A percentile compares a stretch with the other conserved stretches of the same genome.
phyloP scores from a whole-genome alignment of 208 protist genomes.

The Acanthamoeba culbertsoni region DNA sequence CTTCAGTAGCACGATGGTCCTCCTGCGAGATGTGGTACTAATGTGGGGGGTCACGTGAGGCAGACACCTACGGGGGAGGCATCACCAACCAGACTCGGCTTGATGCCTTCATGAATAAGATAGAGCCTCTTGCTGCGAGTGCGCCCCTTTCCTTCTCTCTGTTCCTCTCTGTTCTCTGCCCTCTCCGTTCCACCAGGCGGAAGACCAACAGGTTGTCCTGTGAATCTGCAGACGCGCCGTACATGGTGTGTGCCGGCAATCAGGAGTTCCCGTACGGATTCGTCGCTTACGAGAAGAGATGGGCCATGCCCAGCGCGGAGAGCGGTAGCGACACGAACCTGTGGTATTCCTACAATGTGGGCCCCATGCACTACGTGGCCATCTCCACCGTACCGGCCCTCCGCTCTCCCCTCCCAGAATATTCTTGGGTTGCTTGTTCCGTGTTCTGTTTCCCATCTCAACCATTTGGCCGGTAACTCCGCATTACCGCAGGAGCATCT shows the following conservation, averaged over 20 bases:
- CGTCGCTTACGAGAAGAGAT: constrained; percentile 57
- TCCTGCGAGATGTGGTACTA: not conserved
- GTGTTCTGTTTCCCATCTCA: too few relatives aligned
- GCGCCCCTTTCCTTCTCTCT: not conserved
- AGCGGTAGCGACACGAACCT: constrained; percentile 46
- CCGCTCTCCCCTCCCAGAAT: too few relatives aligned
- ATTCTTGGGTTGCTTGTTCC: too few relatives aligned
- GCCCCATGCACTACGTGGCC: constrained; percentile 62
- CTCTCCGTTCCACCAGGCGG: too few relatives aligned
- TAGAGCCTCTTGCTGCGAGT: constrained; percentile 62
- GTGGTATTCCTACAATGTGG: constrained; percentile 64
- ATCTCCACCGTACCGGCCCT: constrained; percentile 58
- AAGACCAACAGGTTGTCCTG: not conserved
- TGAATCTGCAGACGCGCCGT: not conserved
- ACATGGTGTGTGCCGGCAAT: constrained; percentile 67
- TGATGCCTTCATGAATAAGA: constrained; percentile 68
- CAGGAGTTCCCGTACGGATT: constrained; percentile 51
- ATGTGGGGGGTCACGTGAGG: not conserved
- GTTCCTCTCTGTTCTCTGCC: not conserved
- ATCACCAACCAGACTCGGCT: constrained; percentile 49
- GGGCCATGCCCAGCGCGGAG: constrained; percentile 24
- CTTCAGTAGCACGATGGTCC: too few relatives aligned
- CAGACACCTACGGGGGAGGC: constrained; percentile 31
- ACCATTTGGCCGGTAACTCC: not conserved
- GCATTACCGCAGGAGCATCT: not conserved